Evolutionary conservation across 2,329 filamentous ascomycete species (phyloP).

Genomic region (Rhynchosporium graminicola): DNA sequence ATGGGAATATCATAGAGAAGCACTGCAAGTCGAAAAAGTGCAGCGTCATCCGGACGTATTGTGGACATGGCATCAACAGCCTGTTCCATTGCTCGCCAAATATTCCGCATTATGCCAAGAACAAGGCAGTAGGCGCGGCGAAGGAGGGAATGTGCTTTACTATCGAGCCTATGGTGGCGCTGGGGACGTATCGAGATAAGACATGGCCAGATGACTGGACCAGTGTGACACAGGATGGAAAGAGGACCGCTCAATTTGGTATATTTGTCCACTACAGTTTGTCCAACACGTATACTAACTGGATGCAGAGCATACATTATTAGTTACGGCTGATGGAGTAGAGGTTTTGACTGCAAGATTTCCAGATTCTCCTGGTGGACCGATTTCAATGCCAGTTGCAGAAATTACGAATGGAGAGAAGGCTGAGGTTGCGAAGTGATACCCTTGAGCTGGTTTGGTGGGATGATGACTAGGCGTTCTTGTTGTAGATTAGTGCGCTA

Average conservation of each 20-base stretch:
- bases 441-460: conserved; percentile 13
- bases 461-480: conserved; percentile 1
- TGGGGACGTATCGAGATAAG: conserved; percentile 87
- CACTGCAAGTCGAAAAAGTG: conserved; percentile 83
- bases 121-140: conserved; percentile 92
- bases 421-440: conserved; percentile 23
- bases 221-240: conserved; percentile 87
- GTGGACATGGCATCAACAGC: conserved; percentile 91
- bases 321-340: conserved; percentile 80
- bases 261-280: conserved; percentile 41
- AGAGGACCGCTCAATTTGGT: conserved; percentile 90
- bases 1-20: conserved; percentile 94
- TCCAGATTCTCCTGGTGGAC: conserved; percentile 70
- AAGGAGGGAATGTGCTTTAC: conserved; percentile 99
- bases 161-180: conserved; percentile 96
- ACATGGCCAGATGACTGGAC: conserved; percentile 99
- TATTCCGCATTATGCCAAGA: conserved; percentile 96
- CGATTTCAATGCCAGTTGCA: conserved; percentile 57
- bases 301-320: conserved; percentile 71
- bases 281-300: conserved; percentile 24
- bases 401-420: conserved; percentile 28
- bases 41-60: conserved; percentile 93
- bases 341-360: conserved; percentile 73
- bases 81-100: conserved; percentile 94
- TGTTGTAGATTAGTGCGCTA: conserved; percentile 16